Base-by-base conservation (phyloP, 1,284 basidiomycete species). In the Sanghuangporus weigelae region DNA sequence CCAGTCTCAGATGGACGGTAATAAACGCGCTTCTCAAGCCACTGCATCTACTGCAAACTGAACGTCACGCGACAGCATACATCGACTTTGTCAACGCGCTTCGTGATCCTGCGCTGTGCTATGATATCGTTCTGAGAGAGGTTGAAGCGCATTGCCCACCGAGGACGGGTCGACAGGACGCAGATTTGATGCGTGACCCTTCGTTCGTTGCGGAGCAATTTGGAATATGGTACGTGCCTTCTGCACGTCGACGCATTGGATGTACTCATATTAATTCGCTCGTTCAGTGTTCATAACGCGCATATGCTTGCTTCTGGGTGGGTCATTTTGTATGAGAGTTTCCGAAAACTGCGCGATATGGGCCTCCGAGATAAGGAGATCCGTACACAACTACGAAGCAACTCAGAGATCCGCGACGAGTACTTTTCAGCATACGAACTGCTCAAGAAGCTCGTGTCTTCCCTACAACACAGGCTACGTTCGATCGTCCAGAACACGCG, bases 231-330 rank as follows among this genome's bases (percentile, higher is more conserved):
- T 88, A 72, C 48, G 76, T 64, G 63, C 48, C 64, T 59, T 57
- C 2, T 44, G 23, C 19, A 1, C 35, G 1, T 21, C 31, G 12
- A 50, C 26, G 31, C 14, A 38, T 16, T 16, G 38, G 35, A 12
- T 38, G 3, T 12, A 54, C n/a, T 54, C 5, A 54, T 3, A 31
- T 46, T 39, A 59, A 10, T 26, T 19, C 14, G n/a, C 39, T n/a
- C 21, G 23, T 38, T 21, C 19, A 91, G 89, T 72, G 79, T 92
- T 59, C 90, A 92, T 72, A 92, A 92, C 71, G 73, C 84, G 5
- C 90, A 90, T 73, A 84, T 88, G 81, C 78, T 92, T 55, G 86
- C 89, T 23, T 84, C 89, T 11, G 86, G 83, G 3, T 92, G 90
- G 90, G 85, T 80, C 66, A 77, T 91, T 59, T 81, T 89, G 16